Evolutionary conservation across 2,329 filamentous ascomycete genomes (phyloP).

Genomic region (Zalaria sp.): DNA sequence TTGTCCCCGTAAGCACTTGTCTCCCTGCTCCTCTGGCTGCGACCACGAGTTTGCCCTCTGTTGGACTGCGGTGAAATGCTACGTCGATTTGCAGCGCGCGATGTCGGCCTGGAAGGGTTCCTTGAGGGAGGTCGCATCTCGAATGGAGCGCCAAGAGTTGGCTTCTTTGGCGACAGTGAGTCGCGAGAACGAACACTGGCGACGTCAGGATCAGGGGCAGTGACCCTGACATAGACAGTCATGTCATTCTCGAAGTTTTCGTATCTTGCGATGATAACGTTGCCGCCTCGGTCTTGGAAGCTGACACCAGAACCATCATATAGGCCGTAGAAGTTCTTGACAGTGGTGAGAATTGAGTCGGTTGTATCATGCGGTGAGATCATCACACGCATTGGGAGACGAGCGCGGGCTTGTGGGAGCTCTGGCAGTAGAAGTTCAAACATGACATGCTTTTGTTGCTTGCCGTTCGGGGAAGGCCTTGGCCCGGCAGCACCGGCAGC

Average conservation of each 20-base stretch:
- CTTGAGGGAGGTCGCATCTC: constrained; percentile 47
- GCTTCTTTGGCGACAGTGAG: constrained; percentile 33
- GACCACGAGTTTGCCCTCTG: constrained; percentile 47
- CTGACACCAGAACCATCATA: constrained; percentile 78
- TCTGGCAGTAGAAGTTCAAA: constrained; percentile 63
- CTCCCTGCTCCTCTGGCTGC: constrained; percentile 40
- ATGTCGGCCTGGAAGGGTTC: constrained; percentile 52
- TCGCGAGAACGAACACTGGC: constrained; percentile 7
- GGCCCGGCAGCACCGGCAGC: constrained; percentile 3
- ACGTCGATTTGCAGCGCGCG: constrained; percentile 58
- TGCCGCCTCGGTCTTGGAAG: constrained; percentile 83
- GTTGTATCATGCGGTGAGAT: constrained; percentile 94
- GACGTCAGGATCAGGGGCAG: constrained; percentile 21
- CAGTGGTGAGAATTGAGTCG: constrained; percentile 92
- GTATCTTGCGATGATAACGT: constrained; percentile 85
- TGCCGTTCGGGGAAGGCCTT: constrained; percentile 19
- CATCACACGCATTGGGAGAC: constrained; percentile 72
- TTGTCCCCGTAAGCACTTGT: constrained; percentile 37
- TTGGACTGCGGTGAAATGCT: constrained; percentile 61
- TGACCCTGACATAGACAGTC: constrained; percentile 69
- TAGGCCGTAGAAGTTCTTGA: constrained; percentile 97
- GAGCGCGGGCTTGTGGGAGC: constrained; percentile 54
- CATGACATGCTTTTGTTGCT: constrained; percentile 54
- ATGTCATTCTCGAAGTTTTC: constrained; percentile 91
- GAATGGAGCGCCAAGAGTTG: constrained; percentile 49